These are phyloP conservation scores for Microcos paniculata DNA, from an alignment of 345 rosid species.

Conservation along the genomic window DNA sequence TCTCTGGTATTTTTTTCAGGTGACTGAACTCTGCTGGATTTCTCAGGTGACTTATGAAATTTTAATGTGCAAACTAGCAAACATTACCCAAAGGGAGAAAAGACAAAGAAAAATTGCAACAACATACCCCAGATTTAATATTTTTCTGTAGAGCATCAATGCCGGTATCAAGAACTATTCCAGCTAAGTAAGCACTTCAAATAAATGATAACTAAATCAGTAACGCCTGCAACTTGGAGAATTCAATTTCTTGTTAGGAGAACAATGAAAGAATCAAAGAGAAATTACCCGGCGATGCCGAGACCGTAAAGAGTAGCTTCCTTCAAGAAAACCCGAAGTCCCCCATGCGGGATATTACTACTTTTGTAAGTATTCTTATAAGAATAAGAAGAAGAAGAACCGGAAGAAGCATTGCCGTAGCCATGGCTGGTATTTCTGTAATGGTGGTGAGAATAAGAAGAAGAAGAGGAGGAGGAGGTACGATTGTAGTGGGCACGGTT, in stretches of 20 bases:
- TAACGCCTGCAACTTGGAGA: no score
- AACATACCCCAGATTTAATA: constrained; percentile 66
- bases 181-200: constrained; percentile 42
- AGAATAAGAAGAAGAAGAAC: constrained; percentile 27
- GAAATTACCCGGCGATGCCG: constrained; percentile 62
- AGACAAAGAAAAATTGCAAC: background rate
- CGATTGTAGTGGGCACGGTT: constrained; percentile 70
- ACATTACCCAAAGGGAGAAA: background rate
- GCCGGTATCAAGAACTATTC: constrained; percentile 36
- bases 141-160: constrained; percentile 53
- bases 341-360: constrained; percentile 24
- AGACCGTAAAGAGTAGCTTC: constrained; percentile 67
- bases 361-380: background rate
- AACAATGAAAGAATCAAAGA: background rate
- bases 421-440: constrained; percentile 16
- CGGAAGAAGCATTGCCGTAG: constrained; percentile 26
- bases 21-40: no score
- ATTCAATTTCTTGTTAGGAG: background rate
- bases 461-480: constrained; percentile 25
- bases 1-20: no score
- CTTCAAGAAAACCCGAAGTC: constrained; percentile 60
- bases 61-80: background rate
- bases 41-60: no score
- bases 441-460: constrained; percentile 18
- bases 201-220: no score